Percentiles rank a stretch among this genome's conserved stretches.
Conservation (phyloP, 2,329 filamentous ascomycete genomes). For the Chrysoporthe austroafricana region DNA sequence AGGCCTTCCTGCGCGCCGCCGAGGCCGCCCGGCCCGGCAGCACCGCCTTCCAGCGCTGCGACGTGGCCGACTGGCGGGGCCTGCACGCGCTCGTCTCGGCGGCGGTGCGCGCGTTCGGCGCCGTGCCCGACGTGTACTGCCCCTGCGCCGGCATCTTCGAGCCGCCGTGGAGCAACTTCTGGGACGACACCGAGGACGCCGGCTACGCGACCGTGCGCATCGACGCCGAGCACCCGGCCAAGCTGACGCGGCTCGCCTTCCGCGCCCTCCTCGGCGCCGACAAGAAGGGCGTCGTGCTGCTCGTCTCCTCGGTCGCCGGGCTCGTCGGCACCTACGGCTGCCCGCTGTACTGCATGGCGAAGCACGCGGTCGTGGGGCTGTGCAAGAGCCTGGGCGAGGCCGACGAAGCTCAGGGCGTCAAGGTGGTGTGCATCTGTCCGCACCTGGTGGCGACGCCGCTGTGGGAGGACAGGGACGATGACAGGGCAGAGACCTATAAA, state of each 20-base stretch:
- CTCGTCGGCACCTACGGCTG: not conserved
- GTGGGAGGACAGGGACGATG: conserved; percentile 14
- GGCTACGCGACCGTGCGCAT: conserved; percentile 38
- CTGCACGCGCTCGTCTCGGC: conserved; percentile 17
- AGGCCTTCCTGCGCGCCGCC: conserved; percentile 13
- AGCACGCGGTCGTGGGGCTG: conserved; percentile 14
- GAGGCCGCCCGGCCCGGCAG: conserved; percentile 12
- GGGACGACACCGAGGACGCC: conserved; percentile 41
- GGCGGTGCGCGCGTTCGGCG: conserved; percentile 26
- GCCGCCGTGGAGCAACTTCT: conserved; percentile 41
- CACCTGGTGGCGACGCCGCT: conserved; percentile 9
- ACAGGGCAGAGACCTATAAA: not conserved
- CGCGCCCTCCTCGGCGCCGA: conserved; percentile 35
- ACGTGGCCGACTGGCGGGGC: conserved; percentile 18
- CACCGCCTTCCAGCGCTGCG: conserved; percentile 20
- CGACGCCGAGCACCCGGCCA: conserved; percentile 44
- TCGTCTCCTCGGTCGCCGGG: conserved; percentile 6
- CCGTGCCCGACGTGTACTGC: conserved; percentile 43
- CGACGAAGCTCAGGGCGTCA: conserved; percentile 20
- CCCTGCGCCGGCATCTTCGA: conserved; percentile 45
- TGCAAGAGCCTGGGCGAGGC: conserved; percentile 20
- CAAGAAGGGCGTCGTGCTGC: conserved; percentile 40
- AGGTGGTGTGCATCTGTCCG: conserved; percentile 14
- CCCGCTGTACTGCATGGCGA: conserved; percentile 8
- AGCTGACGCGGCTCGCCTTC: conserved; percentile 44